Conservation (phyloP, 495 filamentous ascomycete genomes). For the Tuber aestivum region DNA sequence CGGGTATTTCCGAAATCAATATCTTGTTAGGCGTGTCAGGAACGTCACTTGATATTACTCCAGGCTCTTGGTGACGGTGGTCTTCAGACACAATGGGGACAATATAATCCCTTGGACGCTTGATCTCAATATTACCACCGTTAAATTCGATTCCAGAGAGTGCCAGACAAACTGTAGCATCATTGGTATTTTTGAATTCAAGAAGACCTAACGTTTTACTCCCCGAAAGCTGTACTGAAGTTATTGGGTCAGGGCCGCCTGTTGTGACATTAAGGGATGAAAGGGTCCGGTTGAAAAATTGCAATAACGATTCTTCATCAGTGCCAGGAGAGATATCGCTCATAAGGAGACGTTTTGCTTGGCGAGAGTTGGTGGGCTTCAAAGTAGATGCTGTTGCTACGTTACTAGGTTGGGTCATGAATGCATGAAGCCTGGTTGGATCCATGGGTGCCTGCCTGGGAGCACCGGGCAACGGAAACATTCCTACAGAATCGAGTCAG, state of each 20-base stretch:
- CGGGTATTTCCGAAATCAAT: slow-evolving; percentile 78
- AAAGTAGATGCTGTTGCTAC: slow-evolving; percentile 69
- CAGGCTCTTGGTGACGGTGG: slow-evolving; percentile 59
- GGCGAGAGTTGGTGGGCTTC: slow-evolving; percentile 85
- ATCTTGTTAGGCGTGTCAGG: slow-evolving; percentile 94
- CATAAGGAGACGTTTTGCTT: slow-evolving; percentile 83
- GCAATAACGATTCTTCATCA: slow-evolving; percentile 63
- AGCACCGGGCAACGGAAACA: slow-evolving; percentile 96
- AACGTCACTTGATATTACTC: slow-evolving; percentile 70
- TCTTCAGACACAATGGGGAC: slow-evolving; percentile 72
- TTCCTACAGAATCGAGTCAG: slow-evolving; percentile 49
- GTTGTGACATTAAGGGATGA: slow-evolving; percentile 83
- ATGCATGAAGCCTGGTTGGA: slow-evolving; percentile 84
- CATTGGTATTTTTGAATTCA: slow-evolving; percentile 80
- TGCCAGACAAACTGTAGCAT: slow-evolving; percentile 85
- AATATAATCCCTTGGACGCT: slow-evolving; percentile 95
- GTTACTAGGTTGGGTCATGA: slow-evolving; percentile 82
- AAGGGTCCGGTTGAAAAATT: slow-evolving; percentile 93
- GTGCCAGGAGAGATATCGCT: slow-evolving; percentile 67
- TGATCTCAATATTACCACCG: slow-evolving; percentile 70
- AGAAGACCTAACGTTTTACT: slow-evolving; percentile 74
- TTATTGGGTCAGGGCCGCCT: slow-evolving; percentile 75
- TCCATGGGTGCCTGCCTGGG: slow-evolving; percentile 96
- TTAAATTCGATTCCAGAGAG: slow-evolving; percentile 86
- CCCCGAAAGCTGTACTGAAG: slow-evolving; percentile 72